A percentile compares a stretch with the other conserved stretches of the same genome.
Conservation (phyloP, 768 basidiomycete species). For the Pleurotus pulmonarius region DNA sequence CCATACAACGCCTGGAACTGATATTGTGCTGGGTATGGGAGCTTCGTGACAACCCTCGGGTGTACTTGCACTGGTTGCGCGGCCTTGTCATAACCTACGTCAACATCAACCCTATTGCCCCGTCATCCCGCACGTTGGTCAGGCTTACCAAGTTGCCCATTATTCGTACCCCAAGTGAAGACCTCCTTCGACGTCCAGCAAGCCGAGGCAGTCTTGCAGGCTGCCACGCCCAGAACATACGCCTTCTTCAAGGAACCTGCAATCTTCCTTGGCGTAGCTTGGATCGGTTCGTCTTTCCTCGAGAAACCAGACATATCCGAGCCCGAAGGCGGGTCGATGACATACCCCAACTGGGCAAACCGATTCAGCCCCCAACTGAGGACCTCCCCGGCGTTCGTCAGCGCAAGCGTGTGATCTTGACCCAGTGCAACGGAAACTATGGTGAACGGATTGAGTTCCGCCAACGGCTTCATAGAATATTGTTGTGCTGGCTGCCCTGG, state of each 20-base stretch:
- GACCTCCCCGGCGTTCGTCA: slow-evolving; percentile 80
- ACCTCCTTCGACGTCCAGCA: slow-evolving; percentile 78
- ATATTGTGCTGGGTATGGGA: slow-evolving; percentile 67
- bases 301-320: slow-evolving; percentile 28
- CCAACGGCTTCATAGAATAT: slow-evolving; percentile 60
- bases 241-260: slow-evolving; percentile 76
- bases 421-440: slow-evolving; percentile 76
- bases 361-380: slow-evolving; percentile 90
- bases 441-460: slow-evolving; percentile 45
- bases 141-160: slow-evolving; percentile 79
- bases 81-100: slow-evolving; percentile 69
- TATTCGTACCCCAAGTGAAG: slow-evolving; percentile 92
- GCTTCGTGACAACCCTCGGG: slow-evolving; percentile 78
- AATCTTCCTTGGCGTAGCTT: slow-evolving; percentile 72
- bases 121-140: background rate
- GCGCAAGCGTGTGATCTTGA: slow-evolving; percentile 90
- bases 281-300: slow-evolving; percentile 68
- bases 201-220: slow-evolving; percentile 81
- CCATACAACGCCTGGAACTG: too few relatives aligned
- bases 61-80: slow-evolving; percentile 71
- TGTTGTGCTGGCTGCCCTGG: slow-evolving; percentile 72
- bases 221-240: slow-evolving; percentile 74
- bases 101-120: background rate
- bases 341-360: slow-evolving; percentile 86
- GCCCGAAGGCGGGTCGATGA: slow-evolving; percentile 48